Evolutionary conservation across 352 stramenopile genomes (phyloP), one percentile per base, ranked within the genome.

Genomic region (Phytophthora pini): DNA sequence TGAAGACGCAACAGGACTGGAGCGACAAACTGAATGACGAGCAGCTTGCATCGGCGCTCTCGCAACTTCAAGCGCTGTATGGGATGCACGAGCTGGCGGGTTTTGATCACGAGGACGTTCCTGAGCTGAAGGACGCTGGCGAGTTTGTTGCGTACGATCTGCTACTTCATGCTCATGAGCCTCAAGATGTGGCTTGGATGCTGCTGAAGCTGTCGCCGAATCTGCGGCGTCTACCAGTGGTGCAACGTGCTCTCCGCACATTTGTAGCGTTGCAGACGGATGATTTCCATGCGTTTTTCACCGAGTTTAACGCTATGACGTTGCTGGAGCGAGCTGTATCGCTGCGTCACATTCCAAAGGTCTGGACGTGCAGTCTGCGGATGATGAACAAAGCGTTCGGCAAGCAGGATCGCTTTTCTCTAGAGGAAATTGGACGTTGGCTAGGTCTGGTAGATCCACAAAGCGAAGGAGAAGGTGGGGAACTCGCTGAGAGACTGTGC

Each of bases 1-100:
- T 36, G 4, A 50, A 65, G 11, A 22, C 44, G 17, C 39, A 61
- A 38, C 48, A 70, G 41, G 61, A 79, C 15, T 93, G 84, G 84
- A 93, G 84, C 49, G 80, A 91, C 57, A 79, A 74, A 34, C 65
- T 93, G 9, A 88, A 93, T 51, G 73, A 89, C 53, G 74, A 93
- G 43, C 84, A 93, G 56, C 68, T 93, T 26, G 66, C 63, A 29
- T 93, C 84, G 4, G 82, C 84, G 17, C 55, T 93, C 15, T 72
- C 76, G 1, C 72, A 89, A 49, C 65, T 93, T 2, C 76, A 84
- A 27, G 65, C 45, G 32, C 67, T 87, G 39, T 87, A 80, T 41
- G 50, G 47, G 5, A 44, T 51, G 34, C 48, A 70, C 20, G 49
- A 69, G 4, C 27, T 77, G 2, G 41, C 52, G 10, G 52, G 63